Evolutionary conservation across 495 filamentous ascomycete species (phyloP).

Genomic region (Jackrogersella multiformis): DNA sequence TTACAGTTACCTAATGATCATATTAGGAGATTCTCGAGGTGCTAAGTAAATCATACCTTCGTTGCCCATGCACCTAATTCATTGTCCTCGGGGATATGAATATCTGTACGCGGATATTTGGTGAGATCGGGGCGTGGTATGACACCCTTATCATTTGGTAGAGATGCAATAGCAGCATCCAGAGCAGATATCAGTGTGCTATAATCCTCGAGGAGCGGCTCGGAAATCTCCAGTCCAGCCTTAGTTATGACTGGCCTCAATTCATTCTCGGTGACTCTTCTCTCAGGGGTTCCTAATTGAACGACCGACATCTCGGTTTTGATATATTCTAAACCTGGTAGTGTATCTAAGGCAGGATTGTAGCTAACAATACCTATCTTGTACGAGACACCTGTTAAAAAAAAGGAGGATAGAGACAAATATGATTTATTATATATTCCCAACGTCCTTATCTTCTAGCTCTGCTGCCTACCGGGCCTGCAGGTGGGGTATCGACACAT

Average conservation of each 20-base stretch:
- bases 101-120: constrained; percentile 42
- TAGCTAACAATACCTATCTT: not conserved
- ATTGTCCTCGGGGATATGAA: constrained; percentile 44
- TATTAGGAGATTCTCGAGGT: not conserved
- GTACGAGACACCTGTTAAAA: not conserved
- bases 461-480: too few relatives aligned
- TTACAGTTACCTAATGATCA: constrained; percentile 40
- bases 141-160: constrained; percentile 36
- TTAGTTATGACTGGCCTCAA: constrained; percentile 29
- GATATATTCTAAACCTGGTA: not conserved
- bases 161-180: constrained; percentile 29
- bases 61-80: constrained; percentile 46
- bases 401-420: not conserved
- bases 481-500: constrained; percentile 2
- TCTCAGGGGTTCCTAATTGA: not conserved
- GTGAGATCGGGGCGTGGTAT: constrained; percentile 39
- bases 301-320: constrained; percentile 22
- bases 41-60: constrained; percentile 18
- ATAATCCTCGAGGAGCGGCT: constrained; percentile 28
- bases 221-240: constrained; percentile 35
- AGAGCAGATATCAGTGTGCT: constrained; percentile 35
- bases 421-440: not conserved
- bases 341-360: not conserved
- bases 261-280: constrained; percentile 23
- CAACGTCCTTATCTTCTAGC: constrained; percentile 4